These are phyloP conservation scores for Marchantia paleacea DNA, from an alignment of 225 moss, liverwort and hornwort species.

Conservation along the genomic window DNA sequence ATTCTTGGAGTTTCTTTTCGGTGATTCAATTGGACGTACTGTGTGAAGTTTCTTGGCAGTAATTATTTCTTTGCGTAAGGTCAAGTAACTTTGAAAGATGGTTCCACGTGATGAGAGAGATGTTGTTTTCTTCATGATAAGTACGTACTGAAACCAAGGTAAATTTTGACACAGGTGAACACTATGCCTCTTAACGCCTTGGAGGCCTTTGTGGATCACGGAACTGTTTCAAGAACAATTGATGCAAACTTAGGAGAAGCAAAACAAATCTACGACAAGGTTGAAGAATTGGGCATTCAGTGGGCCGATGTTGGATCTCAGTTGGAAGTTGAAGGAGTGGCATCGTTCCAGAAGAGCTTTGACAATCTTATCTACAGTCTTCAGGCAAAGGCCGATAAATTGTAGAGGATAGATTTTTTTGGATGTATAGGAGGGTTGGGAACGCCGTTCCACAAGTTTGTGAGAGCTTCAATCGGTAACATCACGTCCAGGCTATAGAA, in stretches of 20 bases:
- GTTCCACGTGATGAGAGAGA: no score
- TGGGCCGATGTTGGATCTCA: constrained; percentile 68
- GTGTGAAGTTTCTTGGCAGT: no score
- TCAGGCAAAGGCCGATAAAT: constrained; percentile 29
- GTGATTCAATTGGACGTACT: no score
- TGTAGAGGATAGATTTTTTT: background rate
- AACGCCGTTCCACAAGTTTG: no score
- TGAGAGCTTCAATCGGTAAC: no score
- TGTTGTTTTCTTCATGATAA: no score
- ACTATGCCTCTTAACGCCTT: constrained; percentile 90
- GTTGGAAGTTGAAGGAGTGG: constrained; percentile 84
- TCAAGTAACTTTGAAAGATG: no score
- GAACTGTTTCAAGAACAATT: constrained; percentile 69
- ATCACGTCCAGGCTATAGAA: no score
- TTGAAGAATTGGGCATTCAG: constrained; percentile 70
- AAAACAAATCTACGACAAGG: constrained; percentile 60
- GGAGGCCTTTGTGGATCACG: constrained; percentile 82
- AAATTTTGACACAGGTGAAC: constrained; percentile 51
- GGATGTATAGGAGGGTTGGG: no score
- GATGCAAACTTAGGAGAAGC: constrained; percentile 65
- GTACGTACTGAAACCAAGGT: no score
- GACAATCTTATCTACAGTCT: constrained; percentile 64
- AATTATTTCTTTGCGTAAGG: no score
- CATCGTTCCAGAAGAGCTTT: constrained; percentile 88
- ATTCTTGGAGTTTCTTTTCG: no score